Conservation (phyloP, 495 filamentous ascomycete genomes). For the Daldinia loculata region DNA sequence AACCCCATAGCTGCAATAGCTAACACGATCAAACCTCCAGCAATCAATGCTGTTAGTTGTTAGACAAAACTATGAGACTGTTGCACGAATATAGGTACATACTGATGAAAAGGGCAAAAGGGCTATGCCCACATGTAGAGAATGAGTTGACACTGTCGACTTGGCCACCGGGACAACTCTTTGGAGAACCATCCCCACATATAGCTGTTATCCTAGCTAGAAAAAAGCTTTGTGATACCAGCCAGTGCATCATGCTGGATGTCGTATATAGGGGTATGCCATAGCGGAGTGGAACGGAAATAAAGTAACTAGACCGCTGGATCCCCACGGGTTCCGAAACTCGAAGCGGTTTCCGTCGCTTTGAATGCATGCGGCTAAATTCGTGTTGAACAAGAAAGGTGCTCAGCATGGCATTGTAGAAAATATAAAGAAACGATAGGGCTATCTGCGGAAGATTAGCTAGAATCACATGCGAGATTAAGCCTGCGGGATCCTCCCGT, state of each 20-base stretch:
- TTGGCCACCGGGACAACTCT: neutral
- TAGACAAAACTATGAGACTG: neutral
- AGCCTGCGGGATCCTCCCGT: neutral
- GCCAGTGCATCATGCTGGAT: conserved; percentile 50
- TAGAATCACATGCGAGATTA: neutral
- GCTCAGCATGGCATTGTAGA: neutral
- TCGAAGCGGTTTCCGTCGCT: neutral
- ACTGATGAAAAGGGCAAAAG: neutral
- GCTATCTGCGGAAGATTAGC: neutral
- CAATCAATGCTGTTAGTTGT: neutral
- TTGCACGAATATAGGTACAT: neutral
- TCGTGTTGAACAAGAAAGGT: neutral
- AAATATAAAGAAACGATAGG: neutral
- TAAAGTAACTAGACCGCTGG: conserved; percentile 46
- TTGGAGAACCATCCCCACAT: neutral
- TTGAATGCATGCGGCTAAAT: neutral
- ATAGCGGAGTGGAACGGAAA: conserved; percentile 53
- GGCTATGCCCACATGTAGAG: neutral
- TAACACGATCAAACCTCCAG: neutral
- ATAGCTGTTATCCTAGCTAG: conserved; percentile 30
- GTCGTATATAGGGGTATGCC: conserved; percentile 44
- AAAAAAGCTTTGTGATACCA: conserved; percentile 54
- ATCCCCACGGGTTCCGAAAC: neutral
- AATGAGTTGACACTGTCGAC: neutral
- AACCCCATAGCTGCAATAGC: neutral